These are phyloP conservation scores for Arthromyces matolae DNA, from an alignment of 768 basidiomycete species.

Conservation along the genomic window DNA sequence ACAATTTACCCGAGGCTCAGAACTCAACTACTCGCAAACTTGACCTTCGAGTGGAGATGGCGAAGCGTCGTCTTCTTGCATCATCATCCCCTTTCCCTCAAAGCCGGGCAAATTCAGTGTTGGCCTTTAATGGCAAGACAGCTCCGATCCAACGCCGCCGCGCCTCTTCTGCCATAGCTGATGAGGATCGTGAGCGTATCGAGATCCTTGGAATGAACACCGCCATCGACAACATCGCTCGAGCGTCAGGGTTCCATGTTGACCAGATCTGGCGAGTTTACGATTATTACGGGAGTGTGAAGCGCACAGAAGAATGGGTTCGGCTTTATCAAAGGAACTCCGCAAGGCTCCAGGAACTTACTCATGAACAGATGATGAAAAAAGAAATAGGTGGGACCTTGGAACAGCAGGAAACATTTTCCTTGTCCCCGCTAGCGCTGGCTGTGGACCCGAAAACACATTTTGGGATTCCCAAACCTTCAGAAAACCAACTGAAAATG, in stretches of 20 bases:
- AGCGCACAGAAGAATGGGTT: slow-evolving; percentile 35
- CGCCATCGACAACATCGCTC: slow-evolving; percentile 37
- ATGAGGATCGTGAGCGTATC: slow-evolving; percentile 16
- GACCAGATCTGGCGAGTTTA: slow-evolving; percentile 40
- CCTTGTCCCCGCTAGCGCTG: neutral
- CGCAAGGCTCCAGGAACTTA: slow-evolving; percentile 22
- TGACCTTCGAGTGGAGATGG: slow-evolving; percentile 16
- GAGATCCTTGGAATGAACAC: slow-evolving; percentile 21
- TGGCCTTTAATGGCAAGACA: too few species aligned
- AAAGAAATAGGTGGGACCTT: slow-evolving; percentile 11
- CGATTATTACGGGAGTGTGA: slow-evolving; percentile 28
- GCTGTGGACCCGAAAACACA: too few species aligned
- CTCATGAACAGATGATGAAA: slow-evolving; percentile 11
- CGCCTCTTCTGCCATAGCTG: slow-evolving; percentile 15
- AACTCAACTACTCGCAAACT: slow-evolving; percentile 5
- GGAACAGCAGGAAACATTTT: neutral
- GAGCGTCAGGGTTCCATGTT: slow-evolving; percentile 41
- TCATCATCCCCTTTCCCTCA: slow-evolving; percentile 4
- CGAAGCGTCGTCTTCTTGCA: slow-evolving; percentile 7
- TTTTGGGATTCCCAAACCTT: neutral
- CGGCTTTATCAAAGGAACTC: slow-evolving; percentile 32
- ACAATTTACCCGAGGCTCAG: neutral
- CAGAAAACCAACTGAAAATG: slow-evolving; percentile 18
- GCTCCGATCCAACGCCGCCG: neutral
- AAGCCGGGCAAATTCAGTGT: neutral